Evolutionary conservation across 1,284 basidiomycete genomes (phyloP), one percentile per base, ranked within the genome.

Genomic region (Irpex rosettiformis): DNA sequence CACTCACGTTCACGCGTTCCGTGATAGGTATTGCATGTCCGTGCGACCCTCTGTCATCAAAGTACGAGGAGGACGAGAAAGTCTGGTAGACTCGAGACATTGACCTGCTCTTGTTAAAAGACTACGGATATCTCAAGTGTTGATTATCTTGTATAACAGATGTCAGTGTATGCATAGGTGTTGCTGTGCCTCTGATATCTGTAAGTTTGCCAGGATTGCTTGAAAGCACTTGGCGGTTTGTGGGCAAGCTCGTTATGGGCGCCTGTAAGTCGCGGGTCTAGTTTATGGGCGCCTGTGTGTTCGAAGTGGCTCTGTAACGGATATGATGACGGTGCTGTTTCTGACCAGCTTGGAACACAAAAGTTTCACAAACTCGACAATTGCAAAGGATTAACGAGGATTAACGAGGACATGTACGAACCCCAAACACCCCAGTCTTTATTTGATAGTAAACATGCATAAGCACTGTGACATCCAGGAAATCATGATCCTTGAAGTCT

Each of bases 1-100:
- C 2, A 72, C 83, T 68, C 75, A 89, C 88, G 70, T 89, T 83
- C 43, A 89, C 81, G 47, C 80, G 77, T 70, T 90, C 85, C n/a
- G 85, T 85, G 55, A 90, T 88, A 52, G 89, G 87, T 66, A 87
- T 79, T 10, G 89, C 86, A 54, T 78, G 79, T 2, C 88, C 88
- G 67, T 86, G 78, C 10, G 71, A 62, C 2, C 88, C 88, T 57
- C 88, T 79, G 69, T 91, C 88, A 62, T 84, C 81, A 66, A 92
- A 92, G 72, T 89, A 89, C 8, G 86, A 75, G 13, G 82, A 78
- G 30, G 84, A 77, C 1, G 88, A 89, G 70, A 91, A 88, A 1
- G 88, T 89, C 54, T 58, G 49, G 53, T 54, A 60, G 4, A 40
- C 30, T 49, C 58, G 47, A 13, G 55, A 27, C 58, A 60, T 60